Evolutionary conservation across 2,329 filamentous ascomycete genomes (phyloP).

Genomic region (Gliomastix tumulicola): DNA sequence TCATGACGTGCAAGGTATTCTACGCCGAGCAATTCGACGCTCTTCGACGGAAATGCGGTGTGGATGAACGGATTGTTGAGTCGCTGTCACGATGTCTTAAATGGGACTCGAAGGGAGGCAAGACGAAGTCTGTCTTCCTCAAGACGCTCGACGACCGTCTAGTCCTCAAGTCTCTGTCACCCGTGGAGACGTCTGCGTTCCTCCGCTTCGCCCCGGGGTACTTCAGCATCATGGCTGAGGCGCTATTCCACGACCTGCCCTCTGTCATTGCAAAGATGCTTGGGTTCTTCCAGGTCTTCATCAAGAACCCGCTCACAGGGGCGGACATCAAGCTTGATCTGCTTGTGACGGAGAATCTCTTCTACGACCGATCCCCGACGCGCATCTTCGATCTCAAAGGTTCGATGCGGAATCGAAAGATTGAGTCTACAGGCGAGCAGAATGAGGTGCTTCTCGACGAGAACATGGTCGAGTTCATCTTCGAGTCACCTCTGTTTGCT

Average conservation of each 20-base stretch:
- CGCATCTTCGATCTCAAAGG: constrained; percentile 95
- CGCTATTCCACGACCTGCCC: constrained; percentile 88
- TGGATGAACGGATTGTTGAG: constrained; percentile 89
- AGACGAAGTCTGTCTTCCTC: constrained; percentile 94
- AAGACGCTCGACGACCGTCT: constrained; percentile 95
- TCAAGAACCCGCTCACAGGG: constrained; percentile 88
- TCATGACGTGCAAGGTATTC: constrained; percentile 97
- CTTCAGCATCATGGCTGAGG: constrained; percentile 95
- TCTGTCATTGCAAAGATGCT: constrained; percentile 99
- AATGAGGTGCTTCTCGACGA: constrained; percentile 96
- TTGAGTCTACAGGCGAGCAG: constrained; percentile 88
- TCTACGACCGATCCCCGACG: constrained; percentile 87
- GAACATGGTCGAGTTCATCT: constrained; percentile 99
- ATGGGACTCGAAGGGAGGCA: constrained; percentile 97
- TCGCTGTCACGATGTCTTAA: constrained; percentile 92
- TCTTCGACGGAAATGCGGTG: constrained; percentile 83
- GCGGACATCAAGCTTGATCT: constrained; percentile 93
- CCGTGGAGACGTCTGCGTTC: constrained; percentile 89
- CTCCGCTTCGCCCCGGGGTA: constrained; percentile 94
- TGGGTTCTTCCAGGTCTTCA: constrained; percentile 93
- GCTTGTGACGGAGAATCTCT: constrained; percentile 94
- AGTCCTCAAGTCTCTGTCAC: constrained; percentile 84
- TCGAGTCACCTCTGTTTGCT: constrained; percentile 90
- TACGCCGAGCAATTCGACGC: constrained; percentile 98
- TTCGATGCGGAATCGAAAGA: constrained; percentile 97